Percentiles rank a stretch among this genome's conserved stretches.
Conservation (phyloP, 805 yeast species). For the Starmerella etchellsii region DNA sequence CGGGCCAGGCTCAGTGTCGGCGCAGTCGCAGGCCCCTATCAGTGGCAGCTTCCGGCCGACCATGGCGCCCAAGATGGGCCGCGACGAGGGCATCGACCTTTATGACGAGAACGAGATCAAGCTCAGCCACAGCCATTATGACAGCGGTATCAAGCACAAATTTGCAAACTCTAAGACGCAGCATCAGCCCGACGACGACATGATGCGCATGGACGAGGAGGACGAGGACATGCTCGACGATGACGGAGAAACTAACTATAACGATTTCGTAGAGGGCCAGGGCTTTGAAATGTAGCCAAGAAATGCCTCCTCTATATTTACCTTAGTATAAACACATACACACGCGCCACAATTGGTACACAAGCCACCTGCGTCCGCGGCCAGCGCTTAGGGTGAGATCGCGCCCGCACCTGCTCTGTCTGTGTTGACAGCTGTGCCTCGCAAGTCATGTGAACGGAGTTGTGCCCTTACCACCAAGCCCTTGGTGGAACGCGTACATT, state of each 20-base stretch:
- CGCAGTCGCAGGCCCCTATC: conserved; percentile 6
- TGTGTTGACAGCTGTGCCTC: too few relatives aligned
- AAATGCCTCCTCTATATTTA: too few relatives aligned
- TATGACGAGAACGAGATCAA: conserved; percentile 29
- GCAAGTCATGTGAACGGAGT: too few relatives aligned
- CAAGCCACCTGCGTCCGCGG: too few relatives aligned
- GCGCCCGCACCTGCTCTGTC: too few relatives aligned
- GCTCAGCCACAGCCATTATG: conserved; percentile 25
- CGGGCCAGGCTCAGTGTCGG: too few relatives aligned
- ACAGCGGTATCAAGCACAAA: conserved; percentile 23
- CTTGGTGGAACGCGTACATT: too few relatives aligned
- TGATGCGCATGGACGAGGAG: conserved; percentile 18
- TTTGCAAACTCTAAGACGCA: conserved; percentile 9
- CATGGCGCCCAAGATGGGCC: conserved; percentile 13
- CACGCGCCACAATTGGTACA: too few relatives aligned
- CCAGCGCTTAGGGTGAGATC: too few relatives aligned
- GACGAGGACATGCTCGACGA: conserved; percentile 20
- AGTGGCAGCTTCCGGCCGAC: conserved; percentile 16
- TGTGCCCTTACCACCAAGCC: too few relatives aligned
- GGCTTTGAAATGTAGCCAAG: conserved; percentile 66
- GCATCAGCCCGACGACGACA: conserved; percentile 4
- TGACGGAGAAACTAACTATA: conserved; percentile 32
- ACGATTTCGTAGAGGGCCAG: conserved; percentile 69
- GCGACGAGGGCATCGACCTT: conserved; percentile 27
- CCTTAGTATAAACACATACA: too few relatives aligned